A percentile compares a stretch with the other conserved stretches of the same genome.
Evolutionary conservation across 2,329 filamentous ascomycete genomes (phyloP).

Genomic region (Periconia sp.): DNA sequence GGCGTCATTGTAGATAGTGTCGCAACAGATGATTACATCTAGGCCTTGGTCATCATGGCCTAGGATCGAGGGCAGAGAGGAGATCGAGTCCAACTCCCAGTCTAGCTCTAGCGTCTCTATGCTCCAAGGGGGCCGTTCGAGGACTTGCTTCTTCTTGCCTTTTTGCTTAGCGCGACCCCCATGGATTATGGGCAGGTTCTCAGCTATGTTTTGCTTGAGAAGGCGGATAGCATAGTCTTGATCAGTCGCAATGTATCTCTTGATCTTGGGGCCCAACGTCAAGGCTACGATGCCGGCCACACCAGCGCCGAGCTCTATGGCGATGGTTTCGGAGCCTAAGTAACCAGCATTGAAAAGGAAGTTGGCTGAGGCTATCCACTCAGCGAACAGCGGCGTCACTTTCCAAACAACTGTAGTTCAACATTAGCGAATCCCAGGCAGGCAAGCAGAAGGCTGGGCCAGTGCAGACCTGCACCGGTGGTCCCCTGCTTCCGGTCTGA

Average conservation of each 20-base stretch:
- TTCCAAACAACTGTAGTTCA: conserved; percentile 79
- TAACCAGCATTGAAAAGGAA: conserved; percentile 64
- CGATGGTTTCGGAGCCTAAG: conserved; percentile 61
- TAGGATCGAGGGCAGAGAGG: conserved; percentile 57
- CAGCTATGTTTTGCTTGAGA: conserved; percentile 75
- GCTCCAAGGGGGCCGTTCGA: conserved; percentile 30
- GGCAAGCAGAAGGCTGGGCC: conserved; percentile 28
- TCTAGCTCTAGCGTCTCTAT: conserved; percentile 71
- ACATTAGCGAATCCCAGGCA: conserved; percentile 27
- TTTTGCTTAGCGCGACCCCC: conserved; percentile 10
- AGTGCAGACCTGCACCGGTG: conserved; percentile 68
- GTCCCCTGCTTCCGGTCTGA: conserved; percentile 77
- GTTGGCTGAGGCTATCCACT: conserved; percentile 76
- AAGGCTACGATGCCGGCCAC: conserved; percentile 82
- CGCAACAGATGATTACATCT: conserved; percentile 81
- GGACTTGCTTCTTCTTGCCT: conserved; percentile 16
- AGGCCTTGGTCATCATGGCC: conserved; percentile 51
- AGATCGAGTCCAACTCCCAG: conserved; percentile 72
- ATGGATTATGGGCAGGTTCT: conserved; percentile 55
- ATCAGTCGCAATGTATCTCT: conserved; percentile 80
- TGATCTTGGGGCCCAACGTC: conserved; percentile 66
- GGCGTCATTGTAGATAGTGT: conserved; percentile 94
- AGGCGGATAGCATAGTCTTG: conserved; percentile 83
- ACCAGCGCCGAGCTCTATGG: conserved; percentile 88
- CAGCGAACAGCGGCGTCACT: conserved; percentile 81